Percentiles rank a stretch among this genome's conserved stretches.
Conservation (phyloP, 257 asterid species). For the Eustoma russellianum region DNA sequence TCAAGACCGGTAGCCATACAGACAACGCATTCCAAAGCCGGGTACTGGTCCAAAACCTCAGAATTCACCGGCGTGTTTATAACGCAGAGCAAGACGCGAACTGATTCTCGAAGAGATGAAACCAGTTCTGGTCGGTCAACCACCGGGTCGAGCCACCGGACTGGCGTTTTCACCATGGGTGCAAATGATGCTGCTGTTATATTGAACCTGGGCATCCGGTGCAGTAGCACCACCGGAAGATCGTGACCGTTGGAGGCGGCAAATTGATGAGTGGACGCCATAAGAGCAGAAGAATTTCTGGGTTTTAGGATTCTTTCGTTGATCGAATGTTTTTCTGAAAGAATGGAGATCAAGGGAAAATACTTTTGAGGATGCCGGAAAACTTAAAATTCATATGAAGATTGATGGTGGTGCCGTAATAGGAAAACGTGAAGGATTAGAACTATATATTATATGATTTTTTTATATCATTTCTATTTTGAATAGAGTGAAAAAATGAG, state of each 20-base stretch:
- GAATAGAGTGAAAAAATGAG: too few relatives aligned
- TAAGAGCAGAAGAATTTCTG: too few relatives aligned
- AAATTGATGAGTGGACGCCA: too few relatives aligned
- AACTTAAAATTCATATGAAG: too few relatives aligned
- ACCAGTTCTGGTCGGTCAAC: constrained; percentile 19
- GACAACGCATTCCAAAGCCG: constrained; percentile 42
- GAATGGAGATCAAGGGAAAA: too few relatives aligned
- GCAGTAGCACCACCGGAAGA: constrained; percentile 30
- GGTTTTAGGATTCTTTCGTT: too few relatives aligned
- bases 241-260: not conserved
- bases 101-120: constrained; percentile 24
- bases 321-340: too few relatives aligned
- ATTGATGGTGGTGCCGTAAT: too few relatives aligned
- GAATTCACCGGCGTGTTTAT: constrained; percentile 31
- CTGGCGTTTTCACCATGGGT: constrained; percentile 16
- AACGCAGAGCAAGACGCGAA: constrained; percentile 32
- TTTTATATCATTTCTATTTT: too few relatives aligned
- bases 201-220: constrained; percentile 16
- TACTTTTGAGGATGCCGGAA: too few relatives aligned
- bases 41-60: constrained; percentile 32
- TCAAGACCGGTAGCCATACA: constrained; percentile 42
- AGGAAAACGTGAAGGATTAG: too few relatives aligned
- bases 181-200: not conserved
- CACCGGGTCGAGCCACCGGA: constrained; percentile 35
- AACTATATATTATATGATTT: too few relatives aligned